Conservation (phyloP, 352 stramenopile species). For the Pelagophyceae sp. region DNA sequence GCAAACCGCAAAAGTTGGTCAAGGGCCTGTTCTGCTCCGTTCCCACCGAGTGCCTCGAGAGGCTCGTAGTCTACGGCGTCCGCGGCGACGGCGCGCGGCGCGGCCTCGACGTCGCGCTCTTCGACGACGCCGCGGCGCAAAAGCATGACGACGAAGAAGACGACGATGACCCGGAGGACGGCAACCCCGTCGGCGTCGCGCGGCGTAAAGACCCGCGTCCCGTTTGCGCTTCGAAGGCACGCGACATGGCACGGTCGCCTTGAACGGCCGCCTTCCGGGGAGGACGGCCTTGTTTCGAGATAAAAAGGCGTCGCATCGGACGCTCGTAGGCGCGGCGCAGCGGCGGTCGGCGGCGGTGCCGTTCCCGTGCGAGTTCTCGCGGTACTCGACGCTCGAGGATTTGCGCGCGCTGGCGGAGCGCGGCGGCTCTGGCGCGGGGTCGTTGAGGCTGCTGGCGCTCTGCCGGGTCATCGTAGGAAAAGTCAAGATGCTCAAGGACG, state of each 20-base stretch:
- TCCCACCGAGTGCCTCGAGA: conserved; percentile 48
- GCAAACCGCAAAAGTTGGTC: conserved; percentile 28
- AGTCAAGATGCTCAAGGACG: conserved; percentile 28
- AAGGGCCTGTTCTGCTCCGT: conserved; percentile 64
- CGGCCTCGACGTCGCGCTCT: conserved; percentile 15
- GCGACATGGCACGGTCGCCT: no score
- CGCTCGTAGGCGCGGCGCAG: conserved; percentile 29
- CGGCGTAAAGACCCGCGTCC: no score
- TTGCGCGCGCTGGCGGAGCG: conserved; percentile 23
- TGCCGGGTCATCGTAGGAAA: conserved; percentile 54
- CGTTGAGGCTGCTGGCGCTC: conserved; percentile 48
- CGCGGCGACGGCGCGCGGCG: not conserved
- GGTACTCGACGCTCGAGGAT: conserved; percentile 59
- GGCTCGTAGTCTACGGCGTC: conserved; percentile 48
- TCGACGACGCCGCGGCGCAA: not conserved
- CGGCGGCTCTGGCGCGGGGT: not conserved
- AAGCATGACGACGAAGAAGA: not conserved
- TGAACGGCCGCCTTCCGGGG: no score
- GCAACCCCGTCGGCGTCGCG: conserved; percentile 27
- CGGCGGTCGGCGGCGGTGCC: conserved; percentile 20
- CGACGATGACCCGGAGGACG: not conserved
- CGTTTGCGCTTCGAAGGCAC: no score
- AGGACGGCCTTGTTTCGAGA: no score
- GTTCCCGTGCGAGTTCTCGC: conserved; percentile 57
- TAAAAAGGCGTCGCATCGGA: no score